Percentiles rank a stretch among this genome's conserved stretches.
Conservation (phyloP, 257 asterid species). For the Nicotiana tabacum region DNA sequence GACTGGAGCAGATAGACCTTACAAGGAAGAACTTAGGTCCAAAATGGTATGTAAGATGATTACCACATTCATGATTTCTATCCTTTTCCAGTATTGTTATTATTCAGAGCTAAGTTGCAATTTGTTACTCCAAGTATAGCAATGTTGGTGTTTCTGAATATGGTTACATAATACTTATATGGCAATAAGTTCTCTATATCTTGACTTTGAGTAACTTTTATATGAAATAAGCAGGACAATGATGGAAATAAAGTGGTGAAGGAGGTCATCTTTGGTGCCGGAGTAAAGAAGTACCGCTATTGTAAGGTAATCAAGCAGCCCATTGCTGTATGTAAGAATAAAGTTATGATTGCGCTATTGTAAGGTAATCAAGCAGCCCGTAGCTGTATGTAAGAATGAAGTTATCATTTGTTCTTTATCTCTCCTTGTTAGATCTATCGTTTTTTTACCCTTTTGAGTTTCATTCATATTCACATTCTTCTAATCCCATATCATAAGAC, state of each 20-base stretch:
- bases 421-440: not conserved
- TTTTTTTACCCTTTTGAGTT: not conserved
- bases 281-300: constrained; percentile 63
- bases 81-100: not conserved
- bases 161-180: not conserved
- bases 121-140: not conserved
- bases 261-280: constrained; percentile 61
- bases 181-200: not conserved
- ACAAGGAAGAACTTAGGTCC: constrained; percentile 50
- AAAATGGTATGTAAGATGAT: constrained; percentile 36
- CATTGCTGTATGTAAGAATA: not conserved
- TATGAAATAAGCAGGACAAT: constrained; percentile 40
- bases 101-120: not conserved
- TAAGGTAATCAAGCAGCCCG: constrained; percentile 46
- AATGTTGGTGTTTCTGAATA: not conserved
- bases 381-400: not conserved
- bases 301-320: constrained; percentile 54
- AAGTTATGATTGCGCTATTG: constrained; percentile 20
- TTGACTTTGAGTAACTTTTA: not conserved
- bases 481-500: not conserved
- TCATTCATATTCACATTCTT: not conserved
- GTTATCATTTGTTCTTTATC: not conserved
- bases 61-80: not conserved
- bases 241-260: constrained; percentile 72
- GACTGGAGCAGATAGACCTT: constrained; percentile 67